phyloP scores from a whole-genome alignment of 768 basidiomycete genomes.

The Baorangia bicolor region DNA sequence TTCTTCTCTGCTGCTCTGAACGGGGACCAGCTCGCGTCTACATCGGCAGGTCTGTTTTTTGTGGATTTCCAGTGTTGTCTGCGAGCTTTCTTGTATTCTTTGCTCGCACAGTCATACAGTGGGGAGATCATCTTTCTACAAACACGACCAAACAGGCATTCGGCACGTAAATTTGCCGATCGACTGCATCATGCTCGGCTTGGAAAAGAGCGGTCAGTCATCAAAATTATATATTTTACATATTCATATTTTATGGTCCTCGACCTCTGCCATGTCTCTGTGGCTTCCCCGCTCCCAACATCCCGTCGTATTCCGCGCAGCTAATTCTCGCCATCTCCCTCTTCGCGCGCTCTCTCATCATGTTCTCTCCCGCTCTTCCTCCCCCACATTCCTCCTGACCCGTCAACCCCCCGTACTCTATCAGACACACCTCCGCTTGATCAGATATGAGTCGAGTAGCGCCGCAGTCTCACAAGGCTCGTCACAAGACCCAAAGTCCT shows the following conservation, averaged over 20 bases:
- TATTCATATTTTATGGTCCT: background rate
- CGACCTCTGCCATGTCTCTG: constrained; percentile 56
- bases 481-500: constrained; percentile 43
- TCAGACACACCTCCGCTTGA: constrained; percentile 13
- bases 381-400: constrained; percentile 23
- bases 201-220: too few species aligned
- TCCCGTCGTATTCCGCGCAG: constrained; percentile 41
- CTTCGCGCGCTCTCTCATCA: constrained; percentile 8
- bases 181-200: background rate
- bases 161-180: constrained; percentile 8
- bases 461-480: constrained; percentile 17
- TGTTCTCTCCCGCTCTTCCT: constrained; percentile 15
- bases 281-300: constrained; percentile 65
- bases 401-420: constrained; percentile 21
- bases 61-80: constrained; percentile 61
- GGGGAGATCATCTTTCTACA: constrained; percentile 23
- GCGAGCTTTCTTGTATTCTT: constrained; percentile 59
- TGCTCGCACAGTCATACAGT: background rate
- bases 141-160: constrained; percentile 26
- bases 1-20: constrained; percentile 79
- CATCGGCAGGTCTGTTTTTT: constrained; percentile 44
- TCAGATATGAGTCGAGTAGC: constrained; percentile 14
- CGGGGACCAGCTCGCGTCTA: constrained; percentile 63
- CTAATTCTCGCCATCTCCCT: constrained; percentile 17
- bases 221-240: too few species aligned